Base-by-base conservation (phyloP, 2,329 filamentous ascomycete species). In the Trichoderma sp. region DNA sequence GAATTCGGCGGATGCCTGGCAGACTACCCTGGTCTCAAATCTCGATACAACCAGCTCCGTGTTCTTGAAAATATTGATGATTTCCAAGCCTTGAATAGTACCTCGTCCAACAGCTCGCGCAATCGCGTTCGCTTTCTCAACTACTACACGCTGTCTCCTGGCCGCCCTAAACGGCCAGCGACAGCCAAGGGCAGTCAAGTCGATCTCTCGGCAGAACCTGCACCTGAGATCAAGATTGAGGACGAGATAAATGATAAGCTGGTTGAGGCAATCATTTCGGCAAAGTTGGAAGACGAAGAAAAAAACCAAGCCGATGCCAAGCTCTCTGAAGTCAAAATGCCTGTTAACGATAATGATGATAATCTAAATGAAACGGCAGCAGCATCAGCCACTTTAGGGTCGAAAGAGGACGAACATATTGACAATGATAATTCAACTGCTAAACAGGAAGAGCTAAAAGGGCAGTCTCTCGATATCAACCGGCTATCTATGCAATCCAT, bases 131-230 rank as follows among this genome's bases (percentile, higher is more conserved):
- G 93, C 19, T 97, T 97, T 75, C 85, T 93, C 69, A 97, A 97
- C 76, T 97, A 97, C 77, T 97, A 95, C 77, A 97, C 94, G 1
- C 87, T 92, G n/a, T 94, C 92, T 72, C 91, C 91, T 11, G 94
- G 94, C 4, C 85, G 88, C 70, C 85, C 86, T 2, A 94, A 91
- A 73, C 66, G 72, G 5, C 73, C 75, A 21, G 75, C 76, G 37
- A 5, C 64, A 7, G 69, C 63, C 0, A 67, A 70, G 7, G 68
- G 67, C 8, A 52, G 70, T 1, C 71, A 71, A 11, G 47, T 33
- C 14, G 68, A 72, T 24, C 43, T 43, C n/a, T 47, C 70, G 10
- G 24, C 27, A 13, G 31, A 52, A 33, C 5, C 37, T 4, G 11
- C 24, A 29, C 40, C 52, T 4, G 27, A 24, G 16, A 40, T 5